Evolutionary conservation across 345 rosid genomes (phyloP).

Genomic region (Populus pruinosa): DNA sequence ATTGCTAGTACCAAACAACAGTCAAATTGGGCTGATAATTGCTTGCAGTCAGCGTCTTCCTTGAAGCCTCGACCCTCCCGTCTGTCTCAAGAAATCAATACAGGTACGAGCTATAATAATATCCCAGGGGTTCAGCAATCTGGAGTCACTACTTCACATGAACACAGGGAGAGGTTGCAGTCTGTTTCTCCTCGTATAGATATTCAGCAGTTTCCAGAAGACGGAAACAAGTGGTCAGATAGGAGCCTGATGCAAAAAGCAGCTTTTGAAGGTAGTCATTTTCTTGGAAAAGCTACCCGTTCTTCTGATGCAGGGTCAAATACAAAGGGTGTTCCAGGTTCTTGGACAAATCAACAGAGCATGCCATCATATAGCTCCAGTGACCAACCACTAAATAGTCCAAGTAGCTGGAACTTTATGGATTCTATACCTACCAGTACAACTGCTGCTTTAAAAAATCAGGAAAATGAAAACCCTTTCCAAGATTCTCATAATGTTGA

Average conservation of each 20-base stretch:
- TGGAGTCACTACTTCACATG: constrained; percentile 32
- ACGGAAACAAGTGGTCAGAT: constrained; percentile 44
- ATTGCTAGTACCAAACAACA: constrained; percentile 36
- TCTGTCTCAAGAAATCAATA: constrained; percentile 20
- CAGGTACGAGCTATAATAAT: constrained; percentile 21
- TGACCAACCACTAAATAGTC: constrained; percentile 35
- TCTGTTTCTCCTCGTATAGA: constrained; percentile 38
- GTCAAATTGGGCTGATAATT: constrained; percentile 34
- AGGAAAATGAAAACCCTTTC: constrained; percentile 30
- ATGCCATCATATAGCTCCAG: constrained; percentile 19
- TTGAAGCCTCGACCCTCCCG: constrained; percentile 27
- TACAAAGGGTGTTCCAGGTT: constrained; percentile 24
- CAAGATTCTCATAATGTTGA: constrained; percentile 29
- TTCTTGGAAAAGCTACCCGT: constrained; percentile 37
- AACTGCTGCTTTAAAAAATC: constrained; percentile 27
- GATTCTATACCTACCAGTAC: constrained; percentile 28
- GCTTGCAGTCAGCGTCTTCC: constrained; percentile 25
- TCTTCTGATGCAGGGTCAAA: constrained; percentile 35
- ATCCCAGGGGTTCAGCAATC: constrained; percentile 30
- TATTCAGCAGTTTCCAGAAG: constrained; percentile 34
- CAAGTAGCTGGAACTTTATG: constrained; percentile 45
- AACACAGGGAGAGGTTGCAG: constrained; percentile 38
- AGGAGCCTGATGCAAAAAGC: constrained; percentile 40
- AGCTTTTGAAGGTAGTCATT: constrained; percentile 38
- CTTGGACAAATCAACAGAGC: constrained; percentile 36